Evolutionary conservation across 2,329 filamentous ascomycete species (phyloP), one percentile per base, ranked within the genome.

Genomic region (Uncinocarpus reesii): DNA sequence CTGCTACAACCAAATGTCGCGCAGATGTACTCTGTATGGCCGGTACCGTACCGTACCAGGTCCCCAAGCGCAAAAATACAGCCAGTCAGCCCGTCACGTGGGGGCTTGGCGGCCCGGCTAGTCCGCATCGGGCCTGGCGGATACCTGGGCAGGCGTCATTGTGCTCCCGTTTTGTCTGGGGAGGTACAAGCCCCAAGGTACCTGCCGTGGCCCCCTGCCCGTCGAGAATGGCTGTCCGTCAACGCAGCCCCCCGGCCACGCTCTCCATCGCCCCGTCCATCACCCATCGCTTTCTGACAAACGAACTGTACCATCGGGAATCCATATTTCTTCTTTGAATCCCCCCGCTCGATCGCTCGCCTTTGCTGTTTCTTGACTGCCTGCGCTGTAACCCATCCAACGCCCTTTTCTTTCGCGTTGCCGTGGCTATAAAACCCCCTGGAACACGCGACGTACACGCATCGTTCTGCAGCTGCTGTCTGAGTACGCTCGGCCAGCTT

Each of bases 41-140:
- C n/a, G n/a, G n/a, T n/a, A n/a, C n/a, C n/a, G n/a, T n/a, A n/a
- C n/a, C n/a, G n/a, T n/a, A n/a, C n/a, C n/a, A n/a, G n/a, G n/a
- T n/a, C n/a, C n/a, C n/a, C n/a, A n/a, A n/a, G n/a, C n/a, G n/a
- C n/a, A n/a, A n/a, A 34, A 24, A 34, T 34, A 43, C 41, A 43
- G 41, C 29, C 41, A 43, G 16, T 20, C 41, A 38, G 43, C 13
- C 32, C 43, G 7, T 46, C 43, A 46, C 43, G 43, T 46, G 43
- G 42, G 43, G 7, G 2, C 6, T 20, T 4, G 23, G 8, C n/a
- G 7, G 21, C 43, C 13, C 21, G 2, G 7, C 20, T 28, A 37
- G 15, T 2, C 44, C 44, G 4, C 8, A 40, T 15, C 23, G 6
- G 23, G 44, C 24, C 23, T 47, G 41, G 44, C 16, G 2, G 24